Evolutionary conservation across 306 rosid species (phyloP), one percentile per base, ranked within the genome.

Genomic region (Macrotyloma uniflorum): DNA sequence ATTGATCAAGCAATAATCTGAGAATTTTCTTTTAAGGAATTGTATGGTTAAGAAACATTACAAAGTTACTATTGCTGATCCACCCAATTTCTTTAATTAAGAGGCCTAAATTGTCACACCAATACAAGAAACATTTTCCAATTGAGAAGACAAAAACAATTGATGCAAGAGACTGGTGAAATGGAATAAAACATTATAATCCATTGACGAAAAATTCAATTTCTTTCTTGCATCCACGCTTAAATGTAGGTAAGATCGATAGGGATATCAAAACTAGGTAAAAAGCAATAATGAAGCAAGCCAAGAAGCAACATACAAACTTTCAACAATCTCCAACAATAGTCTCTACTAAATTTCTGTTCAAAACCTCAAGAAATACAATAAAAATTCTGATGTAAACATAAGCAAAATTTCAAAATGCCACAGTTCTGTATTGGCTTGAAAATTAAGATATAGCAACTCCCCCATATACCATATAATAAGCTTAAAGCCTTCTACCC

Each of bases 401-500:
- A 70, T 38, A 19, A 36, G 10, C 13, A 80, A 85, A 77, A 65
- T 82, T 79, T 57, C 20, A 30, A 46, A 26, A 79, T 50, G 80
- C 28, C 67, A 38, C 73, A 62, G 30, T 78, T 61, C 75, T 49
- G 57, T 65, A n/a, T 18, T 54, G 54, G 59, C 83, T 30, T 65
- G 75, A 38, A 63, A 57, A 67, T 12, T 36, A 55, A 79, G 12
- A 51, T n/a, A 79, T 46, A 8, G 70, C 68, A 47, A 59, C 28
- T 43, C 49, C 55, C 11, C 70, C 43, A 75, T 47, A 80, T 2
- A 19, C 18, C 65, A 78, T 26, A 26, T 46, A 49, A 3, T 58
- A 76, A 16, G 72, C 73, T 85, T 74, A 93, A 30, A 93, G 91
- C 84, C 98, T 85, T 82, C 98, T 87, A 18, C 97, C 98, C 81